phyloP scores from a whole-genome alignment of 257 asterid genomes.

The Solanum bulbocastanum region DNA sequence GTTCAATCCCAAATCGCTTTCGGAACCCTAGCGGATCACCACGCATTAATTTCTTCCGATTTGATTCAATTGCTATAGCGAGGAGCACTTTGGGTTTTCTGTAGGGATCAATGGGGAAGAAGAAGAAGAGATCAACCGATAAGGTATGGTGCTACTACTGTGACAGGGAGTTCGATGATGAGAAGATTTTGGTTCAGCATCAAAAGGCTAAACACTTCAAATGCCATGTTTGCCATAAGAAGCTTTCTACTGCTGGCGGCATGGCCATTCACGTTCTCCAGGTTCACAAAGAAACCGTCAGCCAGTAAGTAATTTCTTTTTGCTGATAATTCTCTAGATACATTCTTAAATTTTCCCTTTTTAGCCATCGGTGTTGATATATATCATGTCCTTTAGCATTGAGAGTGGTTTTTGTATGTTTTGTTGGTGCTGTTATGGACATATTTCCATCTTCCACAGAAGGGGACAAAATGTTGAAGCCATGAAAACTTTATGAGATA shows the following conservation, averaged over 20 bases:
- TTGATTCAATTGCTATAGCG: not conserved
- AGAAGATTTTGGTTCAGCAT: conserved; percentile 94
- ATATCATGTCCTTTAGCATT: not conserved
- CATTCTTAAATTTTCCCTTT: not conserved
- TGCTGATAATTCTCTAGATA: not conserved
- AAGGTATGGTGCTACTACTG: conserved; percentile 95
- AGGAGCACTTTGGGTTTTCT: not conserved
- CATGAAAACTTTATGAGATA: not conserved
- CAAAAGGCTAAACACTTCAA: conserved; percentile 97
- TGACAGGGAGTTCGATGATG: conserved; percentile 94
- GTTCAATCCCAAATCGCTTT: not conserved
- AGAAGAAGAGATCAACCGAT: conserved; percentile 78
- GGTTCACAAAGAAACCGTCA: conserved; percentile 89
- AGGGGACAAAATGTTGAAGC: not conserved
- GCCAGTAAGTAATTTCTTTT: conserved; percentile 25
- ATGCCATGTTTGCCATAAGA: conserved; percentile 95
- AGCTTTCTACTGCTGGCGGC: conserved; percentile 94
- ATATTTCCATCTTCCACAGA: not conserved
- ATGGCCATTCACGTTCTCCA: conserved; percentile 95
- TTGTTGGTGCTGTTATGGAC: not conserved
- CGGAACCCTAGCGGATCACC: not conserved
- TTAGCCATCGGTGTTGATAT: not conserved
- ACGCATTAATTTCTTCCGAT: not conserved
- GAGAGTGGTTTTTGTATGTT: not conserved
- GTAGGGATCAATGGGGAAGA: conserved; percentile 58